These are phyloP conservation scores for Priceomyces melissophilus DNA, from an alignment of 805 yeast species.

Conservation along the genomic window DNA sequence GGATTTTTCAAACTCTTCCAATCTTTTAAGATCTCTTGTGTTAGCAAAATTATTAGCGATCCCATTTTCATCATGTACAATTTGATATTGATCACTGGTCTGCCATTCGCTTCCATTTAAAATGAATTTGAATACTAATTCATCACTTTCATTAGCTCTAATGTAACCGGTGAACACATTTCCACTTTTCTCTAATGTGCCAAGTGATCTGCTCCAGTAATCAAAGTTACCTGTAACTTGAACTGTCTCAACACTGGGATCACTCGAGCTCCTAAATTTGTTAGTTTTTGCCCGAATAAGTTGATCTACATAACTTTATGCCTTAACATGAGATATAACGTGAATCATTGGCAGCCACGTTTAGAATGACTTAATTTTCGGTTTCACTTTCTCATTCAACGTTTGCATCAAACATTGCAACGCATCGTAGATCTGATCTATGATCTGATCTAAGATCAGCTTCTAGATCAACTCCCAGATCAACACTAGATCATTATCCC, in stretches of 20 bases:
- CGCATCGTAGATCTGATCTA: too few relatives aligned
- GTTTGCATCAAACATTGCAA: too few relatives aligned
- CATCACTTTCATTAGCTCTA: conserved; percentile 17
- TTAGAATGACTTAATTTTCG: too few relatives aligned
- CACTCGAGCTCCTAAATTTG: conserved; percentile 10
- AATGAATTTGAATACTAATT: conserved; percentile 36
- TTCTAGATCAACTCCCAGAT: too few relatives aligned
- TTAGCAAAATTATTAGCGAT: conserved; percentile 32
- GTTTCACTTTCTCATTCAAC: too few relatives aligned
- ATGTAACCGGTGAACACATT: conserved; percentile 20
- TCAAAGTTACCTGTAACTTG: conserved; percentile 42
- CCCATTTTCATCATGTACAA: conserved; percentile 31
- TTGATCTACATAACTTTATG: not conserved
- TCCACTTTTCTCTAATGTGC: conserved; percentile 13
- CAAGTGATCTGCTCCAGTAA: conserved; percentile 29
- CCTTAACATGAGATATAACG: not conserved
- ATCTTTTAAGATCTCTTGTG: conserved; percentile 21
- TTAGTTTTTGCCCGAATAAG: not conserved
- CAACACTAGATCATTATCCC: too few relatives aligned
- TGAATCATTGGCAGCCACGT: too few relatives aligned
- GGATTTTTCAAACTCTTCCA: conserved; percentile 19
- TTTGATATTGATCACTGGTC: conserved; percentile 18
- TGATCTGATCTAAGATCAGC: too few relatives aligned
- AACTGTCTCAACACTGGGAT: conserved; percentile 16
- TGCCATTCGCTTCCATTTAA: conserved; percentile 33